Evolutionary conservation across 1,139 yeast genomes (phyloP), one percentile per base, ranked within the genome.

Genomic region (Diutina scorzettiae): DNA sequence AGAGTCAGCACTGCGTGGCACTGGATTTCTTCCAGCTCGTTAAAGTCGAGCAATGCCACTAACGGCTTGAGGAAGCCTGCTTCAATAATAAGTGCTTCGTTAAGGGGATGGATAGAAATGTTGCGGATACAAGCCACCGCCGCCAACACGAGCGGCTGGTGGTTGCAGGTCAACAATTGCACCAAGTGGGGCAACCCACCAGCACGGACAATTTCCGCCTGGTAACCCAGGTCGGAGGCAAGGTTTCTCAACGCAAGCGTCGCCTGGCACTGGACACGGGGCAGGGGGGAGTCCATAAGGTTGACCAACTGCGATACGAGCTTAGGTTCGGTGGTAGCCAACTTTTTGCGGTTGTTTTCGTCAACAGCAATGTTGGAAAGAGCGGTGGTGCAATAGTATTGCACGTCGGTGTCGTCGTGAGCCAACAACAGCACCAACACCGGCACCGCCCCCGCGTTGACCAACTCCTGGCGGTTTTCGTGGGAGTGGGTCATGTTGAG

Each of bases 51-150:
- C 48, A 93, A 69, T 18, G 79, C 76, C 21, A 93, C 96, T 51
- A 91, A 71, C 8, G 98, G 97, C 53, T 80, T 79, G 53, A 91
- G 71, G 64, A 91, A 91, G 3, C 97, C 97, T 5, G 96, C 96
- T 52, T 91, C 96, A 47, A 91, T 91, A 45, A 91, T 91, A 45
- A 93, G 71, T 12, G 94, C 91, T 64, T 93, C 98, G 59, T 91
- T 91, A 60, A 85, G 73, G 41, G 98, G 97, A 58, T 93, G 97
- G 50, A 91, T 91, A 11, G 96, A 86, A 46, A 93, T 86, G 60
- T 91, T 91, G 65, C 98, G 78, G 51, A 91, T 86, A 65, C 99
- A 91, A 2, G 99, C 99, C 43, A 91, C 98, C 11, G 97, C 93
- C 3, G 98, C 97, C 46, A 91, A 70, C 11, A 89, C 87, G 49